These are phyloP conservation scores for Exserohilum turcica DNA, from an alignment of 2,329 filamentous ascomycete genomes.

Conservation along the genomic window DNA sequence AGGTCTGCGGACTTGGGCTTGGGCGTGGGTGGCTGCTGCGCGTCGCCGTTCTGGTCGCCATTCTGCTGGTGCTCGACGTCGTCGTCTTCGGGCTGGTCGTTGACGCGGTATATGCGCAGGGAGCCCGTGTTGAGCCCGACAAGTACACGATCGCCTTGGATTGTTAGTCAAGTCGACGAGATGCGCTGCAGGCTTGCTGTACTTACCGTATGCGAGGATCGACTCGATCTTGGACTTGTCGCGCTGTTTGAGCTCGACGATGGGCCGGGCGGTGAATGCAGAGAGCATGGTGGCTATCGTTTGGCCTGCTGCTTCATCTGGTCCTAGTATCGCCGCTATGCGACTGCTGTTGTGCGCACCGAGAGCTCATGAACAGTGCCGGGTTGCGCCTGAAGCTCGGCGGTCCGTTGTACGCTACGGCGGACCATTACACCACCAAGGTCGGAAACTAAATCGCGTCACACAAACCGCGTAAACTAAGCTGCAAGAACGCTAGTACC, in stretches of 20 bases:
- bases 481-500: no score
- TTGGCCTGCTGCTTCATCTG: conserved; percentile 18
- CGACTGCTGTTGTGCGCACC: conserved; percentile 21
- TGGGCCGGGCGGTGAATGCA: conserved; percentile 93
- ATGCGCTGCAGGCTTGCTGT: conserved; percentile 30
- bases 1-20: conserved; percentile 70
- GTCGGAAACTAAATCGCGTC: no score
- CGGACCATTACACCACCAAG: no score
- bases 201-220: conserved; percentile 90
- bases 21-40: conserved; percentile 51
- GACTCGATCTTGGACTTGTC: conserved; percentile 98
- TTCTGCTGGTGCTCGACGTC: conserved; percentile 41
- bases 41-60: conserved; percentile 40
- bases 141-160: conserved; percentile 79
- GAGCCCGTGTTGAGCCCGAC: conserved; percentile 90
- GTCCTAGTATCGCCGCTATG: conserved; percentile 20
- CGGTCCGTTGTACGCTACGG: conserved; percentile 35
- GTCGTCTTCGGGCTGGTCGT: conserved; percentile 62
- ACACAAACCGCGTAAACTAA: no score
- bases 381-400: conserved; percentile 15
- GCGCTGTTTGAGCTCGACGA: conserved; percentile 93
- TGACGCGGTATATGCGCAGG: conserved; percentile 88
- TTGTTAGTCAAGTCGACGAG: conserved; percentile 24
- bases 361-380: conserved; percentile 27
- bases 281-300: conserved; percentile 72